A percentile compares a stretch with the other conserved stretches of the same genome.
phyloP scores from a whole-genome alignment of 2,329 filamentous ascomycete genomes.

The Talaromyces sp. region DNA sequence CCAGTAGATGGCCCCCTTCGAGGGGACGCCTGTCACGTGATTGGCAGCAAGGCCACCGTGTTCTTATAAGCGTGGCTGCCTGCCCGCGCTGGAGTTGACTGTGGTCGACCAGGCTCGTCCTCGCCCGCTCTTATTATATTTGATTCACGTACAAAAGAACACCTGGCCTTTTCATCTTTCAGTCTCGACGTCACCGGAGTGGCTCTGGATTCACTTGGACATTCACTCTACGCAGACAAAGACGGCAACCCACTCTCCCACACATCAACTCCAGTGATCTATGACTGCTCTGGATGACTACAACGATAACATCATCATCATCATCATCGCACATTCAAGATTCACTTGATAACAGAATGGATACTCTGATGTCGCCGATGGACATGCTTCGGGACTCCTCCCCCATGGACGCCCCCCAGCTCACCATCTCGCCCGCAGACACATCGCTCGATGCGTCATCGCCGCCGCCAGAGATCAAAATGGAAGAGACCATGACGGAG shows the following conservation, averaged over 20 bases:
- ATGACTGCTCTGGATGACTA: constrained; percentile 7
- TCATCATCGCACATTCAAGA: background rate
- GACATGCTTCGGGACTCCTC: constrained; percentile 25
- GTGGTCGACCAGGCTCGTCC: constrained; percentile 17
- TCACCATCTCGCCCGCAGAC: constrained; percentile 42
- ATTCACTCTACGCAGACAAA: constrained; percentile 2
- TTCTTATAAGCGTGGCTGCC: constrained; percentile 34
- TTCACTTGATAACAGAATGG: constrained; percentile 12
- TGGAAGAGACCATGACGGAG: constrained; percentile 37
- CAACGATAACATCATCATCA: background rate
- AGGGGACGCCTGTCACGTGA: background rate
- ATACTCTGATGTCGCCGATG: constrained; percentile 15
- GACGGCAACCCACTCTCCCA: no score
- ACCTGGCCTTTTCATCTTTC: constrained; percentile 38
- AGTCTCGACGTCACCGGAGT: constrained; percentile 16
- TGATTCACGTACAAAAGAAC: constrained; percentile 24
- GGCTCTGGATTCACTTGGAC: constrained; percentile 16
- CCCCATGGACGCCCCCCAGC: constrained; percentile 30
- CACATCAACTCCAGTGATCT: constrained; percentile 1
- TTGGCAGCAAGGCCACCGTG: constrained; percentile 35
- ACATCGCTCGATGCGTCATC: constrained; percentile 35
- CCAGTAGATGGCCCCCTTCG: no score
- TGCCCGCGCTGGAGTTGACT: constrained; percentile 13
- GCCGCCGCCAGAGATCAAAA: constrained; percentile 20
- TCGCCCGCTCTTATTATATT: background rate